Evolutionary conservation across 371 early-diverging fungal species (phyloP).

Genomic region (Haplosporangium sp.): DNA sequence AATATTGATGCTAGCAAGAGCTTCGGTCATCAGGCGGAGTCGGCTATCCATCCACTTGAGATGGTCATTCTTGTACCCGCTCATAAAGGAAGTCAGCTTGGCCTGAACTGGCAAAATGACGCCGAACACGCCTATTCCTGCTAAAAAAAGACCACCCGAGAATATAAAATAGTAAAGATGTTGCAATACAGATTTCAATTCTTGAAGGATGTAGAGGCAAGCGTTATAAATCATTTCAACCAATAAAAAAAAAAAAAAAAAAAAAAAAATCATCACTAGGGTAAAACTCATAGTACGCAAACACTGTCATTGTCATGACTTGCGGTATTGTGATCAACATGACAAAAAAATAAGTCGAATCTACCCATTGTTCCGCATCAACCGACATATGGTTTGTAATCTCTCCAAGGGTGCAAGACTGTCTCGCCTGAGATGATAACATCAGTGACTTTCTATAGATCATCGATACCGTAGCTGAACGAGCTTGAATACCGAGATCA

Average conservation of each 20-base stretch:
- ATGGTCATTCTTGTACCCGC: slow-evolving; percentile 14
- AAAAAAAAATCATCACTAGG: too few relatives aligned
- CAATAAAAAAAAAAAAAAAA: too few relatives aligned
- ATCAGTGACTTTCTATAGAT: slow-evolving; percentile 89
- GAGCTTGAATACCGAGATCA: too few relatives aligned
- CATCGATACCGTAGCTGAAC: slow-evolving; percentile 23
- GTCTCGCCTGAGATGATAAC: slow-evolving; percentile 83
- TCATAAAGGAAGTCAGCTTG: slow-evolving; percentile 24
- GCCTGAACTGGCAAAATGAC: slow-evolving; percentile 33
- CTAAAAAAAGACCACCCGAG: slow-evolving; percentile 78
- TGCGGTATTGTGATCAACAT: too few relatives aligned
- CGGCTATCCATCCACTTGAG: slow-evolving; percentile 43
- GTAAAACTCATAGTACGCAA: too few relatives aligned
- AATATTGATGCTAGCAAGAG: slow-evolving; percentile 84
- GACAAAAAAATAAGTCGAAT: slow-evolving; percentile 65
- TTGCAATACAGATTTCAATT: too few relatives aligned
- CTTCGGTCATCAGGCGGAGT: too few relatives aligned
- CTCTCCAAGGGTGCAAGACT: slow-evolving; percentile 75
- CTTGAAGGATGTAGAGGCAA: too few relatives aligned
- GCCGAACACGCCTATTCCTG: slow-evolving; percentile 26
- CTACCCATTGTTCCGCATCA: slow-evolving; percentile 32
- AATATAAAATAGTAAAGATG: slow-evolving; percentile 19
- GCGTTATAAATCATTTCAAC: too few relatives aligned
- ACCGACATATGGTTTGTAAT: slow-evolving; percentile 88
- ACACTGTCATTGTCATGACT: too few relatives aligned